Base-by-base conservation (phyloP, 768 basidiomycete genomes). In the Auriscalpium microsporum region DNA sequence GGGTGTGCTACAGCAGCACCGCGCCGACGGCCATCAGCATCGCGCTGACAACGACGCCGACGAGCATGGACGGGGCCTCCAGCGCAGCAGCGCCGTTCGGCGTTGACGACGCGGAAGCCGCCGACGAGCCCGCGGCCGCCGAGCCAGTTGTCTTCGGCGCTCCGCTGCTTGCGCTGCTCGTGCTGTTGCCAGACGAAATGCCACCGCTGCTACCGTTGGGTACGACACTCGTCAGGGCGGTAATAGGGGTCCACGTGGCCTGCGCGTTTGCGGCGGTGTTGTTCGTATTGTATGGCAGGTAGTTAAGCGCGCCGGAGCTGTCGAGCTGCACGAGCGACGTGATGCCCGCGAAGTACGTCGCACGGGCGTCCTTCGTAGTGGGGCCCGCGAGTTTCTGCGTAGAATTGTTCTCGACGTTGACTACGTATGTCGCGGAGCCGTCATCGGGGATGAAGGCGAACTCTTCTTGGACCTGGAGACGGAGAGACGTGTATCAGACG, bases 401-500 rank as follows among this genome's bases (percentile, higher is more conserved):
- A 8, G 78, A 77, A 71, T 90, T 90, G 57, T 72, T 77, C 82
- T 81, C 74, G 55, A 88, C 84, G 64, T 88, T 83, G 67, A 89
- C 71, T 48, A 91, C 77, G 62, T 86, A 90, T n/a, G 84, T 83
- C 21, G 75, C 73, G 16, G 79, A 83, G 58, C 81, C 80, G 65
- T 91, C 85, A 65, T 84, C 76, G 17, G 90, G 88, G 56, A 91
- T 75, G 70, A 82, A 92, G 2, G 84, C 86, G 64, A 91, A 84
- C 67, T 87, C 82, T 55, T 83, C 74, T 62, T 88, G 87, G 13
- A 84, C 82, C 77, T 84, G 48, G 10, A 48, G 10, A 47, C 21
- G 6, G 21, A 9, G 33, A 42, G 7, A 13, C 48, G 16, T 36
- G 44, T 59, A 47, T 8, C 21, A 48, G 42, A 34, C 5, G 10